phyloP scores from a whole-genome alignment of 2,329 filamentous ascomycete species.

The Penicillium sp. region DNA sequence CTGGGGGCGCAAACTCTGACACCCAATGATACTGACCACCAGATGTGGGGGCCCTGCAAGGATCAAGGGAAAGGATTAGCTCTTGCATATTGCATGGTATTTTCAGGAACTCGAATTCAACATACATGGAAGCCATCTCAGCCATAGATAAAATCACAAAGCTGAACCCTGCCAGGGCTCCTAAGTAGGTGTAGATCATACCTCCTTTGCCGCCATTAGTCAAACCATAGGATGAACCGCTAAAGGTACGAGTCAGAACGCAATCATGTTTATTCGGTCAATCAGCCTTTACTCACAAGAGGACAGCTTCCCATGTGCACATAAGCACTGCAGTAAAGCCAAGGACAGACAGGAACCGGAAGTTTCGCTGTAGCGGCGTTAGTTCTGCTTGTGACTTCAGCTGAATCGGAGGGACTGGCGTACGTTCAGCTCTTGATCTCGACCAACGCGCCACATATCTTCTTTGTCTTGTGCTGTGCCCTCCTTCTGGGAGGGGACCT shows the following conservation, averaged over 20 bases:
- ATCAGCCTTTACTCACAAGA: background rate
- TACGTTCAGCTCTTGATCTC: slow-evolving; percentile 42
- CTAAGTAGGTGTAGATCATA: slow-evolving; percentile 47
- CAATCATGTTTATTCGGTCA: background rate
- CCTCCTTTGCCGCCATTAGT: slow-evolving; percentile 47
- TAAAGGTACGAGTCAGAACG: background rate
- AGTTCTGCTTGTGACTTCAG: background rate
- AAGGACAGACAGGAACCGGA: slow-evolving; percentile 43
- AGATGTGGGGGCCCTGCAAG: slow-evolving; percentile 47
- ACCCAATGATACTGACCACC: slow-evolving; percentile 46
- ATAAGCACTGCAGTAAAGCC: slow-evolving; percentile 44
- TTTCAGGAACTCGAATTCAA: background rate
- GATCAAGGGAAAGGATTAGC: background rate
- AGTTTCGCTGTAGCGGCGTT: slow-evolving; percentile 36
- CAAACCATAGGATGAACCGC: slow-evolving; percentile 29
- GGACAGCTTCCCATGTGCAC: slow-evolving; percentile 43
- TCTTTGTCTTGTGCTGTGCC: slow-evolving; percentile 40
- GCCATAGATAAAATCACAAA: slow-evolving; percentile 48
- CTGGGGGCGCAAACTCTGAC: slow-evolving; percentile 50
- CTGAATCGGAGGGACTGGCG: background rate
- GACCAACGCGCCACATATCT: slow-evolving; percentile 44
- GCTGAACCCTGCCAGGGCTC: slow-evolving; percentile 39
- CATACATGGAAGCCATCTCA: slow-evolving; percentile 53
- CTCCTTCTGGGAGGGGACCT: slow-evolving; percentile 14
- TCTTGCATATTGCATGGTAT: background rate